Base-by-base conservation (phyloP, 139 green algal genomes). In the Auxenochlorella protothecoides region DNA sequence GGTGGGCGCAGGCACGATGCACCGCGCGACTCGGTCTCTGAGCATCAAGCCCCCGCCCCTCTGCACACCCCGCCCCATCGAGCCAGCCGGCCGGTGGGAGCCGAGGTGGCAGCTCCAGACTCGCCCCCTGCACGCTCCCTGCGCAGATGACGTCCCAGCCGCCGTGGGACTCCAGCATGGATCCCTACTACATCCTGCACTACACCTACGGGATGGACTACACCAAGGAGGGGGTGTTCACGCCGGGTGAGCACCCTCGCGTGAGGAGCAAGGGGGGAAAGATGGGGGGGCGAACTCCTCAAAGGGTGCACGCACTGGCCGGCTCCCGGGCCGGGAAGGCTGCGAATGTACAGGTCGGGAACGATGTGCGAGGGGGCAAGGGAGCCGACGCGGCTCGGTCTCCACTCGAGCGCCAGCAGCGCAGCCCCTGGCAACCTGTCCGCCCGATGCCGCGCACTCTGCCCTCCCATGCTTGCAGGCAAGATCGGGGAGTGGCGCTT, bases 161-260 rank as follows among this genome's bases (percentile, higher is more conserved):
- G 11, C 94, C 94, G 5, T 98, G 85, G 83, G 94, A 98, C 83
- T 82, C 63, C n/a, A 76, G 79, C 2, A 63, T 90, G 67, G 44
- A 80, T 14, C 67, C 80, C 15, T 92, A 84, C 81, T 95, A 96
- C 84, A 90, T 98, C 60, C 81, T 98, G 64, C 94, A 98, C 80
- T 98, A 95, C 86, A 98, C 94, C 4, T 98, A 98, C 73, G 93
- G 93, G 68, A 93, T 89, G 76, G 92, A 97, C 80, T 98, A 92
- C 83, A 89, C 85, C 53, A 27, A 81, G 15, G 70, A 88, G 2
- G 89, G 87, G 2, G 70, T 79, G 62, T 93, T 92, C 79, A 93
- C 83, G 16, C 86, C 85, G 12, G 61, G 67, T 75, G 70, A 6
- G 59, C 27, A 44, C 27, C 27, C 27, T 44, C 27, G 27, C 0